phyloP scores from a whole-genome alignment of 2,329 filamentous ascomycete genomes.

The Tolypocladium endophyticum region DNA sequence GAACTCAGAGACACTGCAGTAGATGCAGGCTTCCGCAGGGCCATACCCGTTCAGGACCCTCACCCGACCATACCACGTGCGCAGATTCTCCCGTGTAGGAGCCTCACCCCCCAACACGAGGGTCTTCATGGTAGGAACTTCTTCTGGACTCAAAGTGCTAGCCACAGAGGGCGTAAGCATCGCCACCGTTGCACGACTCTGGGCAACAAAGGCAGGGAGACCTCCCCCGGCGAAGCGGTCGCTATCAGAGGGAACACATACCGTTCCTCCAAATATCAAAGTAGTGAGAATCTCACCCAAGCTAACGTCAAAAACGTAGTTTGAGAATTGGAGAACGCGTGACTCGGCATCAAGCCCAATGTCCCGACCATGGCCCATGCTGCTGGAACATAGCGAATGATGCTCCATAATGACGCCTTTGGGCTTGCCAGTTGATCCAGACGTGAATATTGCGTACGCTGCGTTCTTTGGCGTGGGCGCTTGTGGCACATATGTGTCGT shows the following conservation, averaged over 20 bases:
- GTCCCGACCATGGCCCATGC: conserved; percentile 33
- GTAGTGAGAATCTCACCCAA: conserved; percentile 17
- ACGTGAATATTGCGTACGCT: conserved; percentile 16
- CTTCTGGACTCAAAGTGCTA: conserved; percentile 5
- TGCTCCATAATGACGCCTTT: conserved; percentile 28
- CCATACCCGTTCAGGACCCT: conserved; percentile 9
- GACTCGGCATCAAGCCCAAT: conserved; percentile 34
- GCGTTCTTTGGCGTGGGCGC: not conserved
- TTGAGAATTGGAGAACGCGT: conserved; percentile 41
- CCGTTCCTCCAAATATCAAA: conserved; percentile 9
- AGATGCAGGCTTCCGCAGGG: conserved; percentile 8
- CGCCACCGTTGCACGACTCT: conserved; percentile 2
- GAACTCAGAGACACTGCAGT: conserved; percentile 1
- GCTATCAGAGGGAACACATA: conserved; percentile 11
- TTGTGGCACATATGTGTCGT: not conserved
- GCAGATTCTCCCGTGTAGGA: conserved; percentile 1
- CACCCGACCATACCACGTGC: conserved; percentile 7
- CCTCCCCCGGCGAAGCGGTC: not conserved
- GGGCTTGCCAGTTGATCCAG: conserved; percentile 15
- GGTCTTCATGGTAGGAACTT: conserved; percentile 5
- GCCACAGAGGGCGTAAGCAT: conserved; percentile 10
- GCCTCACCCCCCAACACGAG: conserved; percentile 7
- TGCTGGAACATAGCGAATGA: conserved; percentile 39
- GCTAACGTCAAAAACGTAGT: conserved; percentile 39
- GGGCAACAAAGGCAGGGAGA: conserved; percentile 2